These are phyloP conservation scores for Alternaria conjuncta DNA, from an alignment of 2,329 filamentous ascomycete species.

Conservation along the genomic window DNA sequence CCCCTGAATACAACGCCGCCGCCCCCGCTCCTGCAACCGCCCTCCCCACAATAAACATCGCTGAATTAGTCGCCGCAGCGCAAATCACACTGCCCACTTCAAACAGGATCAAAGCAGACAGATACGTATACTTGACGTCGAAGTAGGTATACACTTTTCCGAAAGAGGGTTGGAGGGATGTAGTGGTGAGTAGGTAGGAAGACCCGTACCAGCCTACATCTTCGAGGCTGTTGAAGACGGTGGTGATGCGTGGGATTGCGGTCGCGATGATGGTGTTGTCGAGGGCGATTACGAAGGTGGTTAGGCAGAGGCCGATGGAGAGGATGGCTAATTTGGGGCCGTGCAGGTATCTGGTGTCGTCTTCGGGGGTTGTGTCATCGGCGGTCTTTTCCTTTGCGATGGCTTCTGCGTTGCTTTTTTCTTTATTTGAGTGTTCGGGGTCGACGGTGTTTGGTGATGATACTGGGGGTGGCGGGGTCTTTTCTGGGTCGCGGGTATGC, in stretches of 20 bases:
- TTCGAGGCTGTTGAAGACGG: conserved; percentile 49
- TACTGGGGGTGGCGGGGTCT: background rate
- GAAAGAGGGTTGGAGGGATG: conserved; percentile 53
- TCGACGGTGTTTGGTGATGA: background rate
- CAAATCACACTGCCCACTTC: conserved; percentile 63
- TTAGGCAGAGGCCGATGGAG: conserved; percentile 42
- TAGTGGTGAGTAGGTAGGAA: conserved; percentile 55
- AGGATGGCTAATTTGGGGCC: conserved; percentile 45
- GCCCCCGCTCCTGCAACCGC: conserved; percentile 62
- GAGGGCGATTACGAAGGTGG: conserved; percentile 47
- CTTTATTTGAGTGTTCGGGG: background rate
- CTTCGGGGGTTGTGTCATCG: conserved; percentile 27
- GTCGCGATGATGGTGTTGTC: conserved; percentile 51
- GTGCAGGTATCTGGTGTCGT: conserved; percentile 45
- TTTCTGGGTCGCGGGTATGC: background rate
- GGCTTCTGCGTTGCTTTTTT: background rate
- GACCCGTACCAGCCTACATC: conserved; percentile 54
- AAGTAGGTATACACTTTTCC: conserved; percentile 68
- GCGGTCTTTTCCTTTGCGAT: background rate
- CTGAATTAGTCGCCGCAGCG: conserved; percentile 55
- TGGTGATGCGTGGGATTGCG: conserved; percentile 52
- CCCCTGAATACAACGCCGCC: conserved; percentile 61
- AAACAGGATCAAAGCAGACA: conserved; percentile 56
- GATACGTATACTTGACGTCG: conserved; percentile 59
- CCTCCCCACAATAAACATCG: conserved; percentile 63